Conservation (phyloP, 495 filamentous ascomycete species). For the Neurospora sp. region DNA sequence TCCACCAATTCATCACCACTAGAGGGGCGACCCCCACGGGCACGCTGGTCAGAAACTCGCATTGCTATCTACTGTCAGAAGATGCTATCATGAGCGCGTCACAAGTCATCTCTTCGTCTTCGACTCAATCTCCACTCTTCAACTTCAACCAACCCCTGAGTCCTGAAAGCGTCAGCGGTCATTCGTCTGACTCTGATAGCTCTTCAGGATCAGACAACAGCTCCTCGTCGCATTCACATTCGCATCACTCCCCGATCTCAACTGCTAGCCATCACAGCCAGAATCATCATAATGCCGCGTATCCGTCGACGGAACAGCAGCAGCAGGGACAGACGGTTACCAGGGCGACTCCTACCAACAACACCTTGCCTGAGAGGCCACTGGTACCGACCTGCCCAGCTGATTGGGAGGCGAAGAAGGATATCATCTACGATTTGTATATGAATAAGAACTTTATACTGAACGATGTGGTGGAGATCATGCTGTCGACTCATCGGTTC, state of each 20-base stretch:
- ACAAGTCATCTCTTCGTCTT: background rate
- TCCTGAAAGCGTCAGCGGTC: background rate
- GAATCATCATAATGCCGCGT: background rate
- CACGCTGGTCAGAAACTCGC: background rate
- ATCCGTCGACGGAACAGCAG: background rate
- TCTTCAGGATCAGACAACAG: background rate
- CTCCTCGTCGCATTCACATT: background rate
- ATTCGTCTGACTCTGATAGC: background rate
- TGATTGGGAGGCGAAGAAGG: conserved; percentile 25
- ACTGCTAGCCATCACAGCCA: background rate
- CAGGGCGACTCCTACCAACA: background rate
- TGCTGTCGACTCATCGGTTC: conserved; percentile 21
- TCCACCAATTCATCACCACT: background rate
- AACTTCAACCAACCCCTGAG: background rate
- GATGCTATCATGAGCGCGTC: background rate
- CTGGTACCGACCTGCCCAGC: conserved; percentile 22
- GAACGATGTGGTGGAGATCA: conserved; percentile 26
- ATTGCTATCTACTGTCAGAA: background rate
- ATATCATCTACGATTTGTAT: conserved; percentile 21
- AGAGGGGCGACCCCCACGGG: background rate
- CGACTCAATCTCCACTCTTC: background rate
- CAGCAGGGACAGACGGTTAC: background rate
- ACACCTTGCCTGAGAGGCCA: conserved; percentile 5
- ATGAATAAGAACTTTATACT: conserved; percentile 26
- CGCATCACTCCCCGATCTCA: background rate